phyloP scores from a whole-genome alignment of 2,329 filamentous ascomycete genomes.

The Ophiocordyceps unilateralis region DNA sequence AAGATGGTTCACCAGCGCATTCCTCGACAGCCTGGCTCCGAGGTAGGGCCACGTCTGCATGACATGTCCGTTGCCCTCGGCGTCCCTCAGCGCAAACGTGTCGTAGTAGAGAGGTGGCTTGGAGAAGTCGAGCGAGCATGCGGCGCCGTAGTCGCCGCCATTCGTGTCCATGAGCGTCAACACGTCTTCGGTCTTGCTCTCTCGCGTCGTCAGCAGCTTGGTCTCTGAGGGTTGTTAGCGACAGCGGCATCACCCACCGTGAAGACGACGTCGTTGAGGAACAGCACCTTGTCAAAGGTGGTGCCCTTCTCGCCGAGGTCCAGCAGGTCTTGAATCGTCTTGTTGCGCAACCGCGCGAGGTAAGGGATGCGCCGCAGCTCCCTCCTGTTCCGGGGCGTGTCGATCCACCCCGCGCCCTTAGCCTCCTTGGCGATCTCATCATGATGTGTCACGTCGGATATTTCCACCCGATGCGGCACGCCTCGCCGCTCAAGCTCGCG shows the following conservation, averaged over 20 bases:
- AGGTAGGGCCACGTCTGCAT: constrained; percentile 46
- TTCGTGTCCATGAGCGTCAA: constrained; percentile 38
- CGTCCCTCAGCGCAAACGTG: constrained; percentile 43
- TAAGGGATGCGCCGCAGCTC: constrained; percentile 53
- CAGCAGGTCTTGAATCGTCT: constrained; percentile 40
- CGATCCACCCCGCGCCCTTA: constrained; percentile 41
- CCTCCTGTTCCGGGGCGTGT: constrained; percentile 31
- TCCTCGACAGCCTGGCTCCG: constrained; percentile 27
- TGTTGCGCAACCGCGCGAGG: constrained; percentile 46
- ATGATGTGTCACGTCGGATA: constrained; percentile 40
- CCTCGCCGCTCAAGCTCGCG: constrained; percentile 29
- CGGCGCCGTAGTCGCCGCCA: constrained; percentile 40
- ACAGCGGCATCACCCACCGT: constrained; percentile 18
- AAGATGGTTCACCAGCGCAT: constrained; percentile 30
- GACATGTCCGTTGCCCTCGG: constrained; percentile 28
- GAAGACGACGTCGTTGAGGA: constrained; percentile 47
- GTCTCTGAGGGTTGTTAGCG: not conserved
- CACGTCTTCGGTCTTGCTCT: constrained; percentile 32
- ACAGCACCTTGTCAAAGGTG: constrained; percentile 40
- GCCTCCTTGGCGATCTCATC: constrained; percentile 32
- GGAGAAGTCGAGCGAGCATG: constrained; percentile 43
- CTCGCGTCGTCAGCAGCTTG: constrained; percentile 6
- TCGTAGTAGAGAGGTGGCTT: constrained; percentile 39
- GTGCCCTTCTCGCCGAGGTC: constrained; percentile 30
- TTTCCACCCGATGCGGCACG: constrained; percentile 35